phyloP scores from a whole-genome alignment of 805 yeast genomes.

The Zygoascus bituminiphila region DNA sequence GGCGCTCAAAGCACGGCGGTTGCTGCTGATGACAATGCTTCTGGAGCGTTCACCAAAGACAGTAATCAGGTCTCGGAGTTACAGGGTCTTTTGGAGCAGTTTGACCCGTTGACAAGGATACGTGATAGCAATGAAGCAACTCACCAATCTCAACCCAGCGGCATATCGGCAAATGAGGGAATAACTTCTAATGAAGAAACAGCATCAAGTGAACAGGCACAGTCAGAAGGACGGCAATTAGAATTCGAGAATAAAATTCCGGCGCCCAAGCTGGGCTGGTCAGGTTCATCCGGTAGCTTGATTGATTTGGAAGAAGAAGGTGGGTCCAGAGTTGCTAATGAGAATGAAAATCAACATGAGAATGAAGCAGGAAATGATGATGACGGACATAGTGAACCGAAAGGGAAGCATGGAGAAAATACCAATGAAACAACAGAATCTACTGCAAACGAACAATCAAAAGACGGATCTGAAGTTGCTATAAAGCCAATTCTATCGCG shows the following conservation, averaged over 20 bases:
- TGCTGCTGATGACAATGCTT: slow-evolving; percentile 4
- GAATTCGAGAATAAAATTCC: neutral
- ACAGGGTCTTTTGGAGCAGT: slow-evolving; percentile 19
- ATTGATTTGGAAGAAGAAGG: neutral
- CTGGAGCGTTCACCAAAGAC: slow-evolving; percentile 6
- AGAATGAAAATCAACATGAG: neutral
- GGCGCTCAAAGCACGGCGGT: slow-evolving; percentile 7
- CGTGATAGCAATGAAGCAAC: neutral
- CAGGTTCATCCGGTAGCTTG: neutral
- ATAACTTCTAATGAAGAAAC: too few relatives aligned
- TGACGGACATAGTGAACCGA: neutral
- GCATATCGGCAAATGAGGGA: neutral
- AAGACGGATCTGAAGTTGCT: neutral
- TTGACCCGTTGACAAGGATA: slow-evolving; percentile 16
- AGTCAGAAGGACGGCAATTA: neutral
- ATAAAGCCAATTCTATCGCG: neutral
- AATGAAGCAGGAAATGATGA: neutral
- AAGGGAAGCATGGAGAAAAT: neutral
- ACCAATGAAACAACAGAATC: neutral
- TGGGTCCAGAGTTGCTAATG: neutral
- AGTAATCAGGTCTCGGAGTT: slow-evolving; percentile 6
- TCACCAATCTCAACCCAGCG: neutral
- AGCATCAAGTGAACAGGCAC: neutral
- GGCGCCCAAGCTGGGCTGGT: neutral
- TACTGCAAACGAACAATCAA: neutral